Percentiles rank a stretch among this genome's conserved stretches.
phyloP scores from a whole-genome alignment of 2,329 filamentous ascomycete genomes.

The Talaromyces sp. region DNA sequence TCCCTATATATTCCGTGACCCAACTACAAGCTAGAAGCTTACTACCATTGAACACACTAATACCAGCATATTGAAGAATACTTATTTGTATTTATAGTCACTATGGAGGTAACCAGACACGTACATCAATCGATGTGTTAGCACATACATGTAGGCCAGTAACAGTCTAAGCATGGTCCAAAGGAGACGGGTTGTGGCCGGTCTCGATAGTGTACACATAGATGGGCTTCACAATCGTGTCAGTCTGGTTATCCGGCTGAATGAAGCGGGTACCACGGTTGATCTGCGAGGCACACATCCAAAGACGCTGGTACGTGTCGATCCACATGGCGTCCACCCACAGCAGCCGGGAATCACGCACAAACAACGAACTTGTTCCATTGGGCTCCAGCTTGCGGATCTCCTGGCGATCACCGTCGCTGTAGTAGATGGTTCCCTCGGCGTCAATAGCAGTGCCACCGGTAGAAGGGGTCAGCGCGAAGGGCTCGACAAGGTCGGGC shows the following conservation, averaged over 20 bases:
- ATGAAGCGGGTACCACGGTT: too few species aligned
- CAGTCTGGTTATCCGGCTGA: too few species aligned
- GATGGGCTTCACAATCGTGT: not conserved
- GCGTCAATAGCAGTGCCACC: conserved; percentile 37
- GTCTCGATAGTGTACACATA: not conserved
- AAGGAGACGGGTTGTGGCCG: not conserved
- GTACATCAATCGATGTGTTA: too few species aligned
- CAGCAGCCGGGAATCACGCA: not conserved
- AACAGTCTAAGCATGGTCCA: not conserved
- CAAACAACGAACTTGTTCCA: not conserved
- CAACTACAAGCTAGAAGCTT: too few species aligned
- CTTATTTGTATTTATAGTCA: too few species aligned
- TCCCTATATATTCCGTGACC: too few species aligned
- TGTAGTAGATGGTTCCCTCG: conserved; percentile 32
- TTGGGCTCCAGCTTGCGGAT: not conserved
- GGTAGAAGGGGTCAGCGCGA: conserved; percentile 30
- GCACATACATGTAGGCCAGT: too few species aligned
- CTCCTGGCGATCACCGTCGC: conserved; percentile 28
- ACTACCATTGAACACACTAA: too few species aligned
- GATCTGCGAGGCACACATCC: conserved; percentile 2
- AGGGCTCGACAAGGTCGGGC: conserved; percentile 21
- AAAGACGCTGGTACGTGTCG: not conserved
- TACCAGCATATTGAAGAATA: too few species aligned
- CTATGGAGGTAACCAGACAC: too few species aligned
- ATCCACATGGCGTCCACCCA: conserved; percentile 2